A percentile compares a stretch with the other conserved stretches of the same genome.
phyloP scores from a whole-genome alignment of 2,329 filamentous ascomycete species.

The Nectriaceae sp. region DNA sequence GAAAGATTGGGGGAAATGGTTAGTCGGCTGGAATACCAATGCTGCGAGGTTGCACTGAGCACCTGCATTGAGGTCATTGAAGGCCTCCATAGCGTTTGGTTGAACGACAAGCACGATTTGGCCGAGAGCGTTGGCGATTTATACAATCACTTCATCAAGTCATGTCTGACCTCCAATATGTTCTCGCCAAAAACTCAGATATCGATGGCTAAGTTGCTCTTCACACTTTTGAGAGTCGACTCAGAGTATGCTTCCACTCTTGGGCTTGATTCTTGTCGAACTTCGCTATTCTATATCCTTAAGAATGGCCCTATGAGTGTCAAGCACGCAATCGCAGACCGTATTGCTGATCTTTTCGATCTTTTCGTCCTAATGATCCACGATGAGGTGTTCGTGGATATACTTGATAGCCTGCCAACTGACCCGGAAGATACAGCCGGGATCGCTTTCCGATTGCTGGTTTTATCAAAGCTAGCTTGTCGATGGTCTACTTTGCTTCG shows the following conservation, averaged over 20 bases:
- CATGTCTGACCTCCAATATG: slow-evolving; percentile 65
- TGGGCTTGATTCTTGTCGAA: slow-evolving; percentile 61
- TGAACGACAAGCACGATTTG: slow-evolving; percentile 58
- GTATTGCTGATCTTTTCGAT: slow-evolving; percentile 74
- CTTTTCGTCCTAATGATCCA: slow-evolving; percentile 82
- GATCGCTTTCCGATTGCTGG: slow-evolving; percentile 79
- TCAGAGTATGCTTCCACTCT: slow-evolving; percentile 66
- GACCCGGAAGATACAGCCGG: slow-evolving; percentile 75
- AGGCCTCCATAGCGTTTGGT: slow-evolving; percentile 65
- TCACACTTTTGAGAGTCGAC: slow-evolving; percentile 67
- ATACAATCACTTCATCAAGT: slow-evolving; percentile 75
- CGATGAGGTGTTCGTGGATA: slow-evolving; percentile 80
- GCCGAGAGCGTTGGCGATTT: slow-evolving; percentile 70
- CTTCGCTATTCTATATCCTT: slow-evolving; percentile 74
- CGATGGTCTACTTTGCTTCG: slow-evolving; percentile 84
- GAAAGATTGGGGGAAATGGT: slow-evolving; percentile 55
- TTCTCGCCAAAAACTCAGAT: slow-evolving; percentile 71
- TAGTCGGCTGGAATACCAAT: slow-evolving; percentile 61
- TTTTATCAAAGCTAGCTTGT: slow-evolving; percentile 76
- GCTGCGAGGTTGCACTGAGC: slow-evolving; percentile 72
- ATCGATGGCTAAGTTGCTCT: slow-evolving; percentile 67
- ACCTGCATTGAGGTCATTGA: slow-evolving; percentile 69
- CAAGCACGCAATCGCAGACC: slow-evolving; percentile 73
- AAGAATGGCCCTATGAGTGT: slow-evolving; percentile 66
- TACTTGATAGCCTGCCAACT: slow-evolving; percentile 76